A percentile compares a stretch with the other conserved stretches of the same genome.
Evolutionary conservation across 2,329 filamentous ascomycete genomes (phyloP).

Genomic region (Penicillium sp.): DNA sequence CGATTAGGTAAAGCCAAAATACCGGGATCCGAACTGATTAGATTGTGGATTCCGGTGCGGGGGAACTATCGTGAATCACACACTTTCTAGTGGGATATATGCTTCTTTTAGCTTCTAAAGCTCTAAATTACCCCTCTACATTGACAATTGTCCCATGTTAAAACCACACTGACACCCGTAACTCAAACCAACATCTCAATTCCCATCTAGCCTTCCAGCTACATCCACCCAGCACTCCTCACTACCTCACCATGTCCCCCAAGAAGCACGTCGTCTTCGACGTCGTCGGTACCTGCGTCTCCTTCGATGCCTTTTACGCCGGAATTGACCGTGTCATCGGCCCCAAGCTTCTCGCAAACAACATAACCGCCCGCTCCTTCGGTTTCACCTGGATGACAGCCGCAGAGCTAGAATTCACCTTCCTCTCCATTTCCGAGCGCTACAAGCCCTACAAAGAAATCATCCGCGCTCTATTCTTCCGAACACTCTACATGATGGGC

Average conservation of each 20-base stretch:
- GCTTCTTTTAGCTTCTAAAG: background rate
- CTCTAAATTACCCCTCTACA: background rate
- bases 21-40: background rate
- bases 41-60: background rate
- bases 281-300: conserved; percentile 52
- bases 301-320: conserved; percentile 44
- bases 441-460: conserved; percentile 44
- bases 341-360: conserved; percentile 30
- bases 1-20: background rate
- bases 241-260: background rate
- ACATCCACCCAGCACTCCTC: background rate
- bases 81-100: background rate
- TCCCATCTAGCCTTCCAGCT: background rate
- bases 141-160: background rate
- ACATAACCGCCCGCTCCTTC: conserved; percentile 40
- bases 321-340: conserved; percentile 41
- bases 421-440: conserved; percentile 42
- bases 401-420: conserved; percentile 49
- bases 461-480: conserved; percentile 45
- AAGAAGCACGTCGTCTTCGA: conserved; percentile 52
- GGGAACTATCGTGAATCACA: background rate
- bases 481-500: conserved; percentile 43
- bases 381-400: conserved; percentile 47
- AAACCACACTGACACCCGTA: background rate
- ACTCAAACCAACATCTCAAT: background rate